Evolutionary conservation across 176 grass and related monocot species (phyloP), one percentile per base, ranked within the genome.

Genomic region (Paspalum vaginatum): DNA sequence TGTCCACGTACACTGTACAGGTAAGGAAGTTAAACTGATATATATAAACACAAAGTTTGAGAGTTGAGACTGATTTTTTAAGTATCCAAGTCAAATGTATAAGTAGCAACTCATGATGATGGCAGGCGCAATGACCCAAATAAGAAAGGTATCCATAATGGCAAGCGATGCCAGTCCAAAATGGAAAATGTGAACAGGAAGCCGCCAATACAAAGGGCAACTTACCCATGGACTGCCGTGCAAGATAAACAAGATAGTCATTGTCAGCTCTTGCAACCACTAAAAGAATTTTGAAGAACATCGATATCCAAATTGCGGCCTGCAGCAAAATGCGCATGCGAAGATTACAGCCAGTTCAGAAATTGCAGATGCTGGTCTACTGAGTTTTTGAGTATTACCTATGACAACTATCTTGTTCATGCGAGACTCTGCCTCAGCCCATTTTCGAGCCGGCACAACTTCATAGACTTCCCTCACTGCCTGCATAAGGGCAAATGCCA

Each of bases 381-480:
- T 44, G 5, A 75, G 15, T 45, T 81, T 80, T 63, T 11, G 65
- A 51, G 62, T 21, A 72, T 85, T 87, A 91, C 95, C 95, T 93
- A 98, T 98, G 62, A 98, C 69, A 78, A 98, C 90, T 53, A 98
- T 92, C 74, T 93, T 98, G 84, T 89, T 98, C 69, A 81, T 84
- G 53, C 57, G 74, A 70, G 91, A 80, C 75, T 95, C 86, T 74
- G 76, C 69, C 44, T 93, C 68, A 13, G 76, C 57, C 95, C 95
- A 98, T 81, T 91, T 68, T 49, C 88, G 88, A 81, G 91, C 86
- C 8, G 95, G 88, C 43, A 91, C 70, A 83, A 95, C 81, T 84
- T 98, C 95, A 41, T 98, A 98, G 27, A 98, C 86, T 74, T 98
- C 95, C 89, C 90, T 94, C 79, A 98, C 95, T 68, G 95, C 95